phyloP scores from a whole-genome alignment of 2,329 filamentous ascomycete genomes.

The Exophiala mesophila region DNA sequence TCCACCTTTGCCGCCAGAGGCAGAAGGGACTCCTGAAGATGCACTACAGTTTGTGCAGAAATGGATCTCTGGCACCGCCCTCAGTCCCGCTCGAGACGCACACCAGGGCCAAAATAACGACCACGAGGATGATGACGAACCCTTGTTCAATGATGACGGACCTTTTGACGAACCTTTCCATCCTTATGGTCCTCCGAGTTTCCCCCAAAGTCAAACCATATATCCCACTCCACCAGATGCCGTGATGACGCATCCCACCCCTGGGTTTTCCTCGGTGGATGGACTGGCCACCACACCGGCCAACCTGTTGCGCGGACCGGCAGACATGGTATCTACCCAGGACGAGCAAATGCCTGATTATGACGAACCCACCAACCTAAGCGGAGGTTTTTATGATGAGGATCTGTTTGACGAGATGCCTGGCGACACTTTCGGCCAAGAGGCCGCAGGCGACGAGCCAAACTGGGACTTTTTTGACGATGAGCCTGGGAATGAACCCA shows the following conservation, averaged over 20 bases:
- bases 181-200: conserved; percentile 20
- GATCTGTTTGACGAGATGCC: conserved; percentile 57
- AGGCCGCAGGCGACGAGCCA: conserved; percentile 52
- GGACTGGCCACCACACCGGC: conserved; percentile 27
- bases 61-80: conserved; percentile 33
- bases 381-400: conserved; percentile 43
- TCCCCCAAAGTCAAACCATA: conserved; percentile 31
- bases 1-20: conserved; percentile 17
- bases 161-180: conserved; percentile 24
- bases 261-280: conserved; percentile 30
- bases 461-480: conserved; percentile 64
- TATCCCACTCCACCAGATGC: conserved; percentile 53
- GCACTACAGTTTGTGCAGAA: conserved; percentile 41
- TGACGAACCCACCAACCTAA: conserved; percentile 6
- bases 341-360: conserved; percentile 22
- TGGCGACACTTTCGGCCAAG: conserved; percentile 49
- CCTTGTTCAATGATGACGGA: conserved; percentile 23
- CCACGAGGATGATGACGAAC: conserved; percentile 17
- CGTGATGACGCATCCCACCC: conserved; percentile 32
- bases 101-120: conserved; percentile 2
- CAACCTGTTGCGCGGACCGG: conserved; percentile 25
- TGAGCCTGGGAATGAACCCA: conserved; percentile 29
- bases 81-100: not conserved
- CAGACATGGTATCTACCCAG: conserved; percentile 2
- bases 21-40: conserved; percentile 27